Percentiles rank a stretch among this genome's conserved stretches.
These are phyloP conservation scores for Lanmaoa rubissima DNA, from an alignment of 768 basidiomycete genomes.

Conservation along the genomic window DNA sequence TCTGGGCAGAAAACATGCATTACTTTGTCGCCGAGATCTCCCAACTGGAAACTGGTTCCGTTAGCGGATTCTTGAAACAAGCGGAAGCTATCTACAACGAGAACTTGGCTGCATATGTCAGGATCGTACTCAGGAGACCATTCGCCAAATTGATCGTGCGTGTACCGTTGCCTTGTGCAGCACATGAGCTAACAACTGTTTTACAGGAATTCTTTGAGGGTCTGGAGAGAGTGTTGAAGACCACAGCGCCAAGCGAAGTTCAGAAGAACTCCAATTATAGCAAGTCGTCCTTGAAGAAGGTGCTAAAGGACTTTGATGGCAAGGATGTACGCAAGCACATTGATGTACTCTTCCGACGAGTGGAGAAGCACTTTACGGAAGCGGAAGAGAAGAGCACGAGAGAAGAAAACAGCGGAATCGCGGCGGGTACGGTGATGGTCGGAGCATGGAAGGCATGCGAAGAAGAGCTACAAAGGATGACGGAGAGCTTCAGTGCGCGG, in stretches of 20 bases:
- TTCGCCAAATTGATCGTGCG: conserved; percentile 84
- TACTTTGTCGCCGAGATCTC: conserved; percentile 84
- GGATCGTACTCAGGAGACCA: conserved; percentile 80
- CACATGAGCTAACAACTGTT: conserved; percentile 4
- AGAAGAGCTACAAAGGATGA: conserved; percentile 73
- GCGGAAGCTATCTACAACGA: conserved; percentile 89
- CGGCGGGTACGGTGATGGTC: conserved; percentile 65
- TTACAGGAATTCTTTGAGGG: conserved; percentile 92
- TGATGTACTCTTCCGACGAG: conserved; percentile 83
- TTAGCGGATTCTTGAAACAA: conserved; percentile 59
- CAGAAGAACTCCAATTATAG: conserved; percentile 72
- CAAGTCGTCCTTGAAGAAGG: conserved; percentile 75
- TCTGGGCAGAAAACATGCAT: conserved; percentile 86
- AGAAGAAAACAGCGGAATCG: conserved; percentile 52
- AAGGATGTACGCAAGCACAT: conserved; percentile 91
- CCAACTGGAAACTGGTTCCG: conserved; percentile 62
- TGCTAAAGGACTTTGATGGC: conserved; percentile 77
- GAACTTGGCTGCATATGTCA: conserved; percentile 83
- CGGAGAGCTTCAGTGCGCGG: conserved; percentile 62
- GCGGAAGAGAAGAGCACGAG: conserved; percentile 63
- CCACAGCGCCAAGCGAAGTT: conserved; percentile 75
- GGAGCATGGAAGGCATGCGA: conserved; percentile 93
- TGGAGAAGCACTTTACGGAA: conserved; percentile 95
- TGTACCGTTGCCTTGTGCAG: conserved; percentile 1
- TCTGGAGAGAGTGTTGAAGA: conserved; percentile 81